Evolutionary conservation across 192 early-diverging fungal species (phyloP), one percentile per base, ranked within the genome.

Genomic region (Backusella sp.): DNA sequence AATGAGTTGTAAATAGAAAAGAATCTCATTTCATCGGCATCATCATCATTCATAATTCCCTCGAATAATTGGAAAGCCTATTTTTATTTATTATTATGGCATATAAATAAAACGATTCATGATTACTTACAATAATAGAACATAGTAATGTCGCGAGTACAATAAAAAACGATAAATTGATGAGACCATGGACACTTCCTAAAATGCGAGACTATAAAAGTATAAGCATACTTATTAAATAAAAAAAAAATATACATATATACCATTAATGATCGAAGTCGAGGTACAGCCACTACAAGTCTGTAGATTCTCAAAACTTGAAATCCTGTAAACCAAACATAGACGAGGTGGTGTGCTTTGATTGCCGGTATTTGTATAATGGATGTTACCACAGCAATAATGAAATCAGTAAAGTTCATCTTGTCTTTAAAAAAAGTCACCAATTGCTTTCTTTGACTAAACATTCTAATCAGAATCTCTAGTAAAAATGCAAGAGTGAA

Each of bases 121-220:
- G 11, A 12, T 26, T 62, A 83, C 85, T 86, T 74, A 89, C 87
- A 52, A 88, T 80, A 68, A 89, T 84, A 28, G 86, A 82, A 9
- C 78, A 76, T 17, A 90, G 66, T 37, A 88, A 83, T 32, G 81
- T 86, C 26, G 82, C 68, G 37, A 90, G 37, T 23, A 85, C 70
- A 21, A 89, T 89, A 70, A 89, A 89, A n/a, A 88, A 85, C 0
- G 87, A 71, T 74, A 90, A 80, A 66, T 89, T 90, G 39, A 89
- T 71, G 2, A 90, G 71, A 86, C 89, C 89, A 39, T 82, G 77
- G 32, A 86, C 86, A 68, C 84, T 87, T 73, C 88, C 88, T 30
- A 90, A 79, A 1, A 90, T 84, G 49, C 84, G 78, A 65, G 81
- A 77, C 87, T 88, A 77, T 23, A 46, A 62, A 39, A 30, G 32